Evolutionary conservation across 176 grass and related monocot genomes (phyloP), one percentile per base, ranked within the genome.

Genomic region (Oryza meyeriana): DNA sequence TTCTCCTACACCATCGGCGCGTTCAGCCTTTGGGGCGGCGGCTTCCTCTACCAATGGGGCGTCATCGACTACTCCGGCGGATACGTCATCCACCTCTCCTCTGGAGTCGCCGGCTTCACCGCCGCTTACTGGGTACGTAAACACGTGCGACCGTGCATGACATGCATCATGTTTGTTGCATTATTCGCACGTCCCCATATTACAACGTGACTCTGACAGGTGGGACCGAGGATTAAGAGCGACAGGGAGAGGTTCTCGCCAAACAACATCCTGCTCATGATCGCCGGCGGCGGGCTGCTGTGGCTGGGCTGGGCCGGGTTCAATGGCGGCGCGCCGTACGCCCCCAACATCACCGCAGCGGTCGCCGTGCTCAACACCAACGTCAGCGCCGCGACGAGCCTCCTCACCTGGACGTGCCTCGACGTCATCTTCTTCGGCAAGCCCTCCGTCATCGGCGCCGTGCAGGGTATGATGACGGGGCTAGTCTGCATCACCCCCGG

Each of bases 401-500:
- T 94, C 16, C 84, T 94, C 50, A 90, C 88, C 2, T 94, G 93
- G 90, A 94, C 93, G 73, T 89, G 84, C 76, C 90, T 92, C 6
- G 90, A 94, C 63, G 93, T 94, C 71, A 78, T 87, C 66, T 89
- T 92, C 92, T 92, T 92, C 59, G 87, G 89, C 71, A 92, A 90
- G 73, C 92, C 92, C 20, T 94, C 92, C 2, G 89, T 94, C 6
- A 92, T 94, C 50, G 89, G 92, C 34, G 84, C 89, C 29, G 88
- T 92, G 50, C 92, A 94, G 77, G 89, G 92, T 14, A 94, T 94
- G 92, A 92, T 94, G 89, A 94, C 92, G 7, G 89, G 92, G 7
- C 89, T 94, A 2, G 92, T 94, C 10, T 92, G 92, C 72, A 77
- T 94, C 81, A 94, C 92, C 0, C 84, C 92, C 17, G 89, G 74